Percentiles rank a stretch among this genome's conserved stretches.
Evolutionary conservation across 306 rosid species (phyloP).

Genomic region (Cicer chorassanicum): DNA sequence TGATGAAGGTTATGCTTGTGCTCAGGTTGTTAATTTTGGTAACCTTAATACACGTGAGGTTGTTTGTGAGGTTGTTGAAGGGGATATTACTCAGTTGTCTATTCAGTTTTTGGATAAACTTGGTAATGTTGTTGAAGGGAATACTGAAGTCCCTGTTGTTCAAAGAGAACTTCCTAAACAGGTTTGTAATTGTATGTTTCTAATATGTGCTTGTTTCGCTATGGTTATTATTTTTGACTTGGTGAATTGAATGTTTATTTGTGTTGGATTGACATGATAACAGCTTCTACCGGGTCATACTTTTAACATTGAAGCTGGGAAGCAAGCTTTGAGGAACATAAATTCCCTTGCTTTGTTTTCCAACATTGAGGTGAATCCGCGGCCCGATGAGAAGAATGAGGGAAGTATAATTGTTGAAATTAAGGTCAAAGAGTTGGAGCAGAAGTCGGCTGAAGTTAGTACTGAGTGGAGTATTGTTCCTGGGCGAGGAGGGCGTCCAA

Average conservation of each 20-base stretch:
- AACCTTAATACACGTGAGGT: conserved; percentile 93
- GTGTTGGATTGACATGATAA: neutral
- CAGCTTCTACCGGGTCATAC: conserved; percentile 85
- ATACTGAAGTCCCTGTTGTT: conserved; percentile 78
- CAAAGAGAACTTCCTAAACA: conserved; percentile 86
- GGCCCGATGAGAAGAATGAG: conserved; percentile 95
- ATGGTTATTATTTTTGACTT: conserved; percentile 18
- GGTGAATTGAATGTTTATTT: conserved; percentile 45
- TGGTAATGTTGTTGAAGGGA: conserved; percentile 92
- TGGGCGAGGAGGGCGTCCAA: conserved; percentile 95
- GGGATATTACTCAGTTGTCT: conserved; percentile 83
- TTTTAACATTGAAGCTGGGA: conserved; percentile 97
- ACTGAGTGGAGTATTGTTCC: conserved; percentile 99
- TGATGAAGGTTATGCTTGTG: conserved; percentile 96
- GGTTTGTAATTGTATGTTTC: conserved; percentile 51
- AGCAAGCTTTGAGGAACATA: conserved; percentile 94
- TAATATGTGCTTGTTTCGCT: neutral
- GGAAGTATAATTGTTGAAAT: conserved; percentile 97
- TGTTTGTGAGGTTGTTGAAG: conserved; percentile 98
- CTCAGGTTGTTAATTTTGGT: conserved; percentile 96
- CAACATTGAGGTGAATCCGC: conserved; percentile 96
- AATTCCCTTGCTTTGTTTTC: conserved; percentile 93
- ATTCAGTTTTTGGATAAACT: conserved; percentile 95
- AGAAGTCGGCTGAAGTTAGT: conserved; percentile 95
- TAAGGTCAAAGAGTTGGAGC: conserved; percentile 94